Evolutionary conservation across 1,284 basidiomycete genomes (phyloP), one percentile per base, ranked within the genome.

Genomic region (Puccinia triticina): DNA sequence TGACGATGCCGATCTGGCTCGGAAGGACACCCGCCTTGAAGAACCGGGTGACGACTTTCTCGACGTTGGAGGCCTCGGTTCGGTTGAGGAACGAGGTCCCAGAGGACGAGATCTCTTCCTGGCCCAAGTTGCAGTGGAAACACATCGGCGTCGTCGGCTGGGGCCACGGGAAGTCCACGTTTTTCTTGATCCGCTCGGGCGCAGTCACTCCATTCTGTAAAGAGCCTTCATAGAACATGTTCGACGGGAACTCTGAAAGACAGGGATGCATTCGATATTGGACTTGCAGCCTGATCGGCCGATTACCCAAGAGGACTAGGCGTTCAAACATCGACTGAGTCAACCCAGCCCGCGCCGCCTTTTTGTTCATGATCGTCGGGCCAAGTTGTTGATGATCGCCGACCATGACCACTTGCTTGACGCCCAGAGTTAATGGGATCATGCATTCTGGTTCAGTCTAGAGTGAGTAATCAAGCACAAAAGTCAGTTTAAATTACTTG

Each of bases 261-360:
- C 96, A 98, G 21, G 97, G 97, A 87, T 99, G 97, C 97, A 99
- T 99, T 87, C 97, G 96, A 87, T 99, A 99, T 88, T 99, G 97
- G 66, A 99, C 97, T 88, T 99, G 95, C 50, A 99, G 91, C 84
- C 97, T 95, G 86, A 99, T 99, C 26, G 97, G 97, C 34, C 95
- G 91, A 88, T 99, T 99, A 71, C 93, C 93, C 80, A 99, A 92
- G 74, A 98, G 90, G 84, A 99, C 95, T 75, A 99, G 91, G 55
- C 97, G 93, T 88, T 99, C 97, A 86, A 99, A 99, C 34, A 99
- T 91, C 0, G 96, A 98, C 87, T 98, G 96, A 0, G 95, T 98
- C 64, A 99, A 90, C 43, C 97, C 97, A 0, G 97, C 97, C 21
- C 95, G 92, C 0, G 97, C 97, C 0, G 96, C 97, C 87, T 99